phyloP scores from a whole-genome alignment of 139 green algal species.

The Gonium pectorale region DNA sequence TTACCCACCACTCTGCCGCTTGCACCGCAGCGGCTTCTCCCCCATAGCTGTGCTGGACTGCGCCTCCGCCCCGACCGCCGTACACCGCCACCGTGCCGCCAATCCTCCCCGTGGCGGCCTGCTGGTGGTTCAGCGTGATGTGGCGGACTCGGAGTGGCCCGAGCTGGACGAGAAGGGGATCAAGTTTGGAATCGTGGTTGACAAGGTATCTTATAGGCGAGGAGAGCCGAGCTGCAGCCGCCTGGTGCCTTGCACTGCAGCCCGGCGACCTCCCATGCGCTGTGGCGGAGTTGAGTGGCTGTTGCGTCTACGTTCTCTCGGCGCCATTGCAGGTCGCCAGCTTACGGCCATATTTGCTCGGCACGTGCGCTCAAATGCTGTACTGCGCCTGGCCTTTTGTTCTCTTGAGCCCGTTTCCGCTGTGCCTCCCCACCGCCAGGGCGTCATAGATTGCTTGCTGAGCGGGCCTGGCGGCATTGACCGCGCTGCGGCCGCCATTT shows the following conservation, averaged over 20 bases:
- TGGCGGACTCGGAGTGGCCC: conserved; percentile 16
- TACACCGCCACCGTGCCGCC: not conserved
- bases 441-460: conserved; percentile 40
- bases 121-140: not conserved
- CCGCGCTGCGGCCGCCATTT: conserved; percentile 14
- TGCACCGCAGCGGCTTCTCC: not conserved
- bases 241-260: no score
- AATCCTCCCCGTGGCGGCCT: conserved; percentile 1
- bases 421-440: not conserved
- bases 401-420: not conserved
- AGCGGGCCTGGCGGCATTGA: conserved; percentile 10
- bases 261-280: no score
- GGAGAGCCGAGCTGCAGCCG: no score
- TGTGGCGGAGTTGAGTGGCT: no score
- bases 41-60: not conserved
- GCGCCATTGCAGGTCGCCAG: no score
- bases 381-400: no score
- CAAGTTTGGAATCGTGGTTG: conserved; percentile 19
- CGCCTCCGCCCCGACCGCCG: not conserved
- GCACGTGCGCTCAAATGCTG: no score
- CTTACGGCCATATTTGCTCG: no score
- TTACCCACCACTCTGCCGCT: not conserved
- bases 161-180: not conserved
- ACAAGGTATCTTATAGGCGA: no score
- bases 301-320: no score